Conservation (phyloP, 208 protist genomes). For the Herpetomonas samuelpessoai region DNA sequence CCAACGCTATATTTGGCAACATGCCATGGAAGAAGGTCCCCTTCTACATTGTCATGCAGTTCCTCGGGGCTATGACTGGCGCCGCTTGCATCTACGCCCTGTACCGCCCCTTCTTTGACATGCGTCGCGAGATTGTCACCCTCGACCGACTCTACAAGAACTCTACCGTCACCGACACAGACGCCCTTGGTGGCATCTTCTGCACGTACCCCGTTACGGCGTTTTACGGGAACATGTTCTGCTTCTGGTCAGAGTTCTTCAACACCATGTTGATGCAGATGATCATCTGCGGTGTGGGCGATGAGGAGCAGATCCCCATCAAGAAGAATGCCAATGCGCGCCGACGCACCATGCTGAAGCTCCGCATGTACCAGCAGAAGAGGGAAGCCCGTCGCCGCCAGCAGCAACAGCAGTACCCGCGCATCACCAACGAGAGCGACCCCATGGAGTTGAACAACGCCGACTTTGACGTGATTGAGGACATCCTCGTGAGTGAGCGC, state of each 20-base stretch:
- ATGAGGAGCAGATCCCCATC: constrained; percentile 10
- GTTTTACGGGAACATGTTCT: constrained; percentile 5
- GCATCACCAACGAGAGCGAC: background rate
- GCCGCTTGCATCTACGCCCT: constrained; percentile 19
- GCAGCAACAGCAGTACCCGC: no score
- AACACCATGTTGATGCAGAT: constrained; percentile 16
- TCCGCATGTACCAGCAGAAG: background rate
- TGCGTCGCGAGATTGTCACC: background rate
- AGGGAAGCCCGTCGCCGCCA: background rate
- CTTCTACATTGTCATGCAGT: constrained; percentile 14
- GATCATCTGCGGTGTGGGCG: constrained; percentile 13
- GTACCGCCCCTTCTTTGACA: constrained; percentile 10
- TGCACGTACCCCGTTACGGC: constrained; percentile 15
- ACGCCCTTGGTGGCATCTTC: constrained; percentile 18
- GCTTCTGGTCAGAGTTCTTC: constrained; percentile 14
- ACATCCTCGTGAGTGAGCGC: background rate
- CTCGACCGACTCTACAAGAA: background rate
- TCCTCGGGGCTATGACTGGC: constrained; percentile 18
- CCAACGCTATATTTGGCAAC: constrained; percentile 15
- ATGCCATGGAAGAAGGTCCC: constrained; percentile 23
- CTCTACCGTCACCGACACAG: constrained; percentile 1
- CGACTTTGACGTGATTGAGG: background rate
- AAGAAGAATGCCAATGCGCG: background rate
- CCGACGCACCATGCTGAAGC: background rate
- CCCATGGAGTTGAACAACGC: background rate